Conservation (phyloP, 2,329 filamentous ascomycete species). For the Bisporella sp. region DNA sequence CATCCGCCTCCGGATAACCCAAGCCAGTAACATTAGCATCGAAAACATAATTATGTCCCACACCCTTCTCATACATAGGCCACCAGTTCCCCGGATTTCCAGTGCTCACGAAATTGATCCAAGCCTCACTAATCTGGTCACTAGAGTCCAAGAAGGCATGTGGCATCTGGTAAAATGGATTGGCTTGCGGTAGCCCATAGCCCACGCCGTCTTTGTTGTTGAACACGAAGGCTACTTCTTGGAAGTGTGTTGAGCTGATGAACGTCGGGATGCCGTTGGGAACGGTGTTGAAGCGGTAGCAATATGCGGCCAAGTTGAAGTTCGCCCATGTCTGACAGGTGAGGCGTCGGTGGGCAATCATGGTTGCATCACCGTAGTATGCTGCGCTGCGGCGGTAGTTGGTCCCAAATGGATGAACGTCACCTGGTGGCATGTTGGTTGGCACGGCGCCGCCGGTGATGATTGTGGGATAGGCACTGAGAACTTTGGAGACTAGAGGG, state of each 20-base stretch:
- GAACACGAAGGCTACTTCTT: conserved; percentile 47
- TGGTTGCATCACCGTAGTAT: conserved; percentile 8
- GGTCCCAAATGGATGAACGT: conserved; percentile 24
- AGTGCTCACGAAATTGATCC: too few species aligned
- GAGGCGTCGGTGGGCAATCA: conserved; percentile 8
- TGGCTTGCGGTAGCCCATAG: conserved; percentile 24
- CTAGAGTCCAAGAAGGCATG: conserved; percentile 4
- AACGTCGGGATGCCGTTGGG: conserved; percentile 22
- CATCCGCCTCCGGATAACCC: too few species aligned
- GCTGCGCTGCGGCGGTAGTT: conserved; percentile 6
- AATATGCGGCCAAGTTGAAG: conserved; percentile 19
- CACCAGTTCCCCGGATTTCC: too few species aligned
- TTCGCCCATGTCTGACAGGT: conserved; percentile 9
- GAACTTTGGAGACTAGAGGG: background rate
- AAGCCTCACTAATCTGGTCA: conserved; percentile 14
- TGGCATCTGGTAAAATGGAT: conserved; percentile 27
- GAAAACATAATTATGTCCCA: too few species aligned
- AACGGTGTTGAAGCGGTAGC: conserved; percentile 38
- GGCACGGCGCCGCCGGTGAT: conserved; percentile 4
- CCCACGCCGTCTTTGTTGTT: conserved; percentile 42
- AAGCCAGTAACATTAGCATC: too few species aligned
- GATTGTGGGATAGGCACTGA: conserved; percentile 30
- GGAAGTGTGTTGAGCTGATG: conserved; percentile 30
- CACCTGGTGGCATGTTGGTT: background rate
- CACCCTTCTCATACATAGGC: too few species aligned